Evolutionary conservation across 2,329 filamentous ascomycete genomes (phyloP), one percentile per base, ranked within the genome.

Genomic region (Neofusicoccum laricinum): DNA sequence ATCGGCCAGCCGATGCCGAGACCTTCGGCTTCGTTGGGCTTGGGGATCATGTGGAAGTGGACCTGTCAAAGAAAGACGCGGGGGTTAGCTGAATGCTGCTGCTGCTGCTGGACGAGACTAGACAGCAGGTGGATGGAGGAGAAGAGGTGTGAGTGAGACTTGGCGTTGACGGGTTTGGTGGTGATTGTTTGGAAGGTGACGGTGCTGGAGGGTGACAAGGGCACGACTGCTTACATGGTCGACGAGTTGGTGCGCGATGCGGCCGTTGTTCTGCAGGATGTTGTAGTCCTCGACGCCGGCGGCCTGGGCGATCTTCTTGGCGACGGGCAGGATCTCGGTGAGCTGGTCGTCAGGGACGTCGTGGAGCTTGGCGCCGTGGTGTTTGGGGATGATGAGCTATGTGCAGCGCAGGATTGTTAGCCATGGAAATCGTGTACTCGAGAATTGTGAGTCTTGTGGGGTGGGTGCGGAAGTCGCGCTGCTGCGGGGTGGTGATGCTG

Each of bases 21-120:
- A 6, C 95, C 95, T 76, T 98, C 91, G 40, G 82, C 73, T 71
- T 88, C 82, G 72, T 92, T 96, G 59, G 95, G 94, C 84, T 99
- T 99, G 40, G 95, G 95, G 67, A 99, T 99, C 87, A 98, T 89
- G 75, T 99, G 95, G 79, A 99, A 94, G 77, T 97, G 93, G 69
- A 96, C 90, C 89, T 92, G 51, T 43, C 38, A 61, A 51, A 61
- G 15, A 32, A 38, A 30, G 25, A 7, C 25, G 7, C 25, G 25
- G 25, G 25, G 7, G 25, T 30, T 30, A 30, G 25, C 25, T 30
- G 25, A 30, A 30, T 30, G 25, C 25, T 30, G 25, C 25, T 30
- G 25, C 25, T 30, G 25, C 25, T 30, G 25, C 25, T 30, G 25
- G 7, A 32, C 1, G 10, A 17, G 12, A 0, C 19, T 5, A 0